Conservation (phyloP, 108 stramenopile genomes). For the Stephanodiscus minutulus region DNA sequence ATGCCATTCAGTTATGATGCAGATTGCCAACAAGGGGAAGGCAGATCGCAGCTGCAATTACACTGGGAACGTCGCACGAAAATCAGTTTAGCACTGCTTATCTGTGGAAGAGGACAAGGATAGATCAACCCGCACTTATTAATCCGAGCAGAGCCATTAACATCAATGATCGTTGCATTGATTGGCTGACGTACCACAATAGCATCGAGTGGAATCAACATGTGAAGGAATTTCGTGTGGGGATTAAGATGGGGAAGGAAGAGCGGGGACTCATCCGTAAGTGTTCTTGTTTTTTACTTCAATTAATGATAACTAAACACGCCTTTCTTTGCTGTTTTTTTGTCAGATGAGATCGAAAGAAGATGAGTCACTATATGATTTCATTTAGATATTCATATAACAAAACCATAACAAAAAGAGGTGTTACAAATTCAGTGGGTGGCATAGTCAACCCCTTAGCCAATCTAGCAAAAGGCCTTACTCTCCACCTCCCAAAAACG, state of each 20-base stretch:
- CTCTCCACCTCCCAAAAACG: too few species aligned
- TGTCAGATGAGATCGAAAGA: not conserved
- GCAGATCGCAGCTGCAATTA: not conserved
- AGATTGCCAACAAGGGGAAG: not conserved
- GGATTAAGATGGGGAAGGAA: not conserved
- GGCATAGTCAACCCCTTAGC: too few species aligned
- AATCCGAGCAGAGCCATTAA: not conserved
- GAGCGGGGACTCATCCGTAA: slow-evolving; percentile 2
- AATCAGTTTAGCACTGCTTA: not conserved
- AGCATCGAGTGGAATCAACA: not conserved
- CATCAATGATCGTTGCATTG: slow-evolving; percentile 2
- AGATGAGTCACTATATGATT: too few species aligned
- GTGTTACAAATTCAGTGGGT: too few species aligned
- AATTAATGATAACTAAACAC: too few species aligned
- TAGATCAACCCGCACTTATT: not conserved
- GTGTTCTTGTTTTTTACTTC: not conserved
- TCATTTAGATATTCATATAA: too few species aligned
- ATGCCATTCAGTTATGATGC: not conserved
- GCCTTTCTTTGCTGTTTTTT: not conserved
- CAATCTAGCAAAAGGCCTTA: too few species aligned
- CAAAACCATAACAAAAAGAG: too few species aligned
- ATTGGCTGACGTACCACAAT: slow-evolving; percentile 5
- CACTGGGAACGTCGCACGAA: not conserved
- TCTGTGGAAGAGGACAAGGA: not conserved
- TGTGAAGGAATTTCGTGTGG: not conserved